Conservation (phyloP, 148 eudicot genomes). For the Persicaria tinctoria region DNA sequence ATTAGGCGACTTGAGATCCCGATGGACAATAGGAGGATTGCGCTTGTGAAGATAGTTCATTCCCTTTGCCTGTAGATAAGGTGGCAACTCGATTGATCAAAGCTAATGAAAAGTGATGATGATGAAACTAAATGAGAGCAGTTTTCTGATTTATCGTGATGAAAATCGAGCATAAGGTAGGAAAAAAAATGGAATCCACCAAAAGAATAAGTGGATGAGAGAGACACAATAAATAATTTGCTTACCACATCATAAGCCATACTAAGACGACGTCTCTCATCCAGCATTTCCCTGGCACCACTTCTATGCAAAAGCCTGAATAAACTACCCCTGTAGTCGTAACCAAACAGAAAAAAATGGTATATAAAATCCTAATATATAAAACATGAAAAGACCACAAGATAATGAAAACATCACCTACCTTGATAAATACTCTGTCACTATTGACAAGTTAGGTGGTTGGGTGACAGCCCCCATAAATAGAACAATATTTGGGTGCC, state of each 20-base stretch:
- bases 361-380: neutral
- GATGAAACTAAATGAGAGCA: neutral
- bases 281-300: constrained; percentile 71
- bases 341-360: neutral
- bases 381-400: neutral
- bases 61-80: constrained; percentile 53
- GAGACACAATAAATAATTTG: neutral
- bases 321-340: constrained; percentile 57
- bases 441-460: constrained; percentile 95
- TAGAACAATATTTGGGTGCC: constrained; percentile 97
- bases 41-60: constrained; percentile 98
- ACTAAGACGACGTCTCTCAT: constrained; percentile 83
- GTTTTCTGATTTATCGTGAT: neutral
- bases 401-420: constrained; percentile 19
- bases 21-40: constrained; percentile 93
- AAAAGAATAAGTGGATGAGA: neutral
- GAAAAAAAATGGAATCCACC: neutral
- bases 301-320: constrained; percentile 77
- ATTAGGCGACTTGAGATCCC: constrained; percentile 96
- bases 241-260: constrained; percentile 98
- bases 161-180: neutral
- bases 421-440: constrained; percentile 95
- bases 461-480: constrained; percentile 98
- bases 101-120: constrained; percentile 1
- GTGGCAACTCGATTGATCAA: neutral